phyloP scores from a whole-genome alignment of 306 rosid genomes.

The Inga oerstediana region DNA sequence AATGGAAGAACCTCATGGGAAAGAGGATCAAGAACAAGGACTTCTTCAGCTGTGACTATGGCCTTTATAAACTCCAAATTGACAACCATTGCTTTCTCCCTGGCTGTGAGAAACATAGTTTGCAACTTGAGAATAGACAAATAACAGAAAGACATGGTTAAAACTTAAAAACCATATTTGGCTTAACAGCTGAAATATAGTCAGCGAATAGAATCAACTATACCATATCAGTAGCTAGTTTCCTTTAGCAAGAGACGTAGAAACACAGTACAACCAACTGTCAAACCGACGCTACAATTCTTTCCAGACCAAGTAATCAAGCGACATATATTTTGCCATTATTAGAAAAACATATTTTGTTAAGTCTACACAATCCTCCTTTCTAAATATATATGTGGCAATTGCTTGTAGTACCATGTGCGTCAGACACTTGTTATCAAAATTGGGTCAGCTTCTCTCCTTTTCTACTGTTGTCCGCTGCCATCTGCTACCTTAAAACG shows the following conservation, averaged over 20 bases:
- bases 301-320: background rate
- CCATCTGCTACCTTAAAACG: too few relatives aligned
- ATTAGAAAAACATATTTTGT: background rate
- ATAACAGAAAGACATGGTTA: background rate
- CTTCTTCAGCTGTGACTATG: conserved; percentile 95
- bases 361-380: background rate
- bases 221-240: background rate
- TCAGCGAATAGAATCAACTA: background rate
- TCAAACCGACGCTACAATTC: background rate
- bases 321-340: background rate
- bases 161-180: background rate
- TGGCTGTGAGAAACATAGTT: conserved; percentile 33
- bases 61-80: conserved; percentile 82
- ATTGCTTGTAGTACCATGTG: background rate
- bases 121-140: background rate
- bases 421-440: background rate
- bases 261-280: background rate
- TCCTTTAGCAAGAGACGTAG: background rate
- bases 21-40: conserved; percentile 85
- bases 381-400: background rate
- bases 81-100: conserved; percentile 99
- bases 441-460: background rate
- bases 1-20: conserved; percentile 87
- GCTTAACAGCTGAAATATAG: background rate
- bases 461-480: too few relatives aligned